Percentiles rank a stretch among this genome's conserved stretches.
phyloP scores from a whole-genome alignment of 2,329 filamentous ascomycete genomes.

The Metarhizium sp. region DNA sequence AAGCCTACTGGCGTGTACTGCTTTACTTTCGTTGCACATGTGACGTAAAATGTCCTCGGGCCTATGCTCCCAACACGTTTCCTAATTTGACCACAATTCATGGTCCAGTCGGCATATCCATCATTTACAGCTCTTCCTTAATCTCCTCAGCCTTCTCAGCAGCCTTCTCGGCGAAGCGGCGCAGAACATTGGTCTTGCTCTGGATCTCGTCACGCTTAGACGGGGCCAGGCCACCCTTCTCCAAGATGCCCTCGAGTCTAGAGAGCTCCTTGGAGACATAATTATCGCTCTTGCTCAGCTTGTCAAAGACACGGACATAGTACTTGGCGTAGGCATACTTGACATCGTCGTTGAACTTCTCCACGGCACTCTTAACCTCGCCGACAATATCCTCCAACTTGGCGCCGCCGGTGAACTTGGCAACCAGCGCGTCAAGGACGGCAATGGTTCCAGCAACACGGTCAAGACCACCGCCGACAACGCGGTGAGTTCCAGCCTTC shows the following conservation, averaged over 20 bases:
- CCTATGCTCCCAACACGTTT: not conserved
- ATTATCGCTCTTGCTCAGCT: constrained; percentile 66
- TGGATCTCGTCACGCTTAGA: constrained; percentile 85
- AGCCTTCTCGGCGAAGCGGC: constrained; percentile 59
- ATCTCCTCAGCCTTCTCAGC: constrained; percentile 35
- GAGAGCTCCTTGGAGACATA: constrained; percentile 81
- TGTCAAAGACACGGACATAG: constrained; percentile 85
- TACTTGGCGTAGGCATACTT: constrained; percentile 80
- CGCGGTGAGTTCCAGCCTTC: constrained; percentile 80
- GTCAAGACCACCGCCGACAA: constrained; percentile 71
- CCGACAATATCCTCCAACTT: constrained; percentile 53
- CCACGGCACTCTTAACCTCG: constrained; percentile 64
- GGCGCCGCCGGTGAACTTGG: constrained; percentile 59
- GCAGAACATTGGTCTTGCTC: constrained; percentile 79
- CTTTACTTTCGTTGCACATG: not conserved
- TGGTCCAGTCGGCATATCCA: not conserved
- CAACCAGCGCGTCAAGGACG: constrained; percentile 64
- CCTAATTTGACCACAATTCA: not conserved
- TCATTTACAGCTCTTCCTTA: constrained; percentile 41
- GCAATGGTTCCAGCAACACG: constrained; percentile 73
- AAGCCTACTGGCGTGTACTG: not conserved
- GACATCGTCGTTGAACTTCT: constrained; percentile 50
- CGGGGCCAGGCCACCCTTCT: constrained; percentile 76
- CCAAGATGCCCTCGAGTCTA: constrained; percentile 68
- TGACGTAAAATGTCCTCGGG: not conserved